Evolutionary conservation across 495 filamentous ascomycete genomes (phyloP), one percentile per base, ranked within the genome.

Genomic region (Tuber melanosporum): DNA sequence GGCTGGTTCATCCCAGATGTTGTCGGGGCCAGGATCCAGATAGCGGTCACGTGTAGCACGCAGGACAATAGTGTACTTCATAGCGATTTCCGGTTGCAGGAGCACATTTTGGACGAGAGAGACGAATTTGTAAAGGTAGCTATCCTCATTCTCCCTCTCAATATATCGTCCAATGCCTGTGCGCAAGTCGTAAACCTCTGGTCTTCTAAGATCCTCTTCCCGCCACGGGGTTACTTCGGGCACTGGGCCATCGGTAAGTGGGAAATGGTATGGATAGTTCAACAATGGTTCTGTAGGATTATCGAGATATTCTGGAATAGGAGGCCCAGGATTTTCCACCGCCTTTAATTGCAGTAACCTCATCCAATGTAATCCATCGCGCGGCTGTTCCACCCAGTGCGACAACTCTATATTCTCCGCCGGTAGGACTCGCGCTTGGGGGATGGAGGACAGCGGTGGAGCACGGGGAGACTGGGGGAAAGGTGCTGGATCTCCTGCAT

Each of bases 61-160:
- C 43, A 73, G 74, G 39, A 80, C 52, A 7, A 80, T 76, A 26
- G 69, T 72, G 39, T 80, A 80, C 69, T 80, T 76, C 71, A 73
- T 80, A 26, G 78, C 78, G n/a, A 80, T 49, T 44, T 80, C 77
- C 14, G 78, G 78, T 39, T 43, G 71, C 9, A 71, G 71, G 20
- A 80, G 70, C n/a, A 74, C 73, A 14, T 80, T 46, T 9, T 78
- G 73, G 26, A 36, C 62, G 20, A 80, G 44, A 9, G 47, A 22
- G 8, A 73, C 66, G 22, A 80, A 75, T 69, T 80, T 77, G 43
- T 80, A 80, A 47, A 80, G 75, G 44, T 80, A 80, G 39, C 79
- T 74, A 17, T 36, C 7, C 44, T 80, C 77, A 22, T 70, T 57
- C 8, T 79, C 71, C n/a, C 44, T 71, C 22, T 73, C 72, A 15